Evolutionary conservation across 2,329 filamentous ascomycete species (phyloP).

Genomic region (Aspergillus sp.): DNA sequence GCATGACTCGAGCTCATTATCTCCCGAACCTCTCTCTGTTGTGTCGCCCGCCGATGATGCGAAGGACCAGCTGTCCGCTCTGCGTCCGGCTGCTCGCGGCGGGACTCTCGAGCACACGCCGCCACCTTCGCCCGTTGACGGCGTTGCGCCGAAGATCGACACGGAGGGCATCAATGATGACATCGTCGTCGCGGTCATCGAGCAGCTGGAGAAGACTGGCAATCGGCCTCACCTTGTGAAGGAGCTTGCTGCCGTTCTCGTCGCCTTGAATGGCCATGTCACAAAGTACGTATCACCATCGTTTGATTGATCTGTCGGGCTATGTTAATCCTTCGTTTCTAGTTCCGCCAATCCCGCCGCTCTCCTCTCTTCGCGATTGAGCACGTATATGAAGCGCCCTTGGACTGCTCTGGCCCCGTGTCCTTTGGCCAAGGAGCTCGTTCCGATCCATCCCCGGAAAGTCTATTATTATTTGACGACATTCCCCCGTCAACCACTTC

Average conservation of each 20-base stretch:
- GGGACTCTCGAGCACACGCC: conserved; percentile 63
- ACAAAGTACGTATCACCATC: conserved; percentile 63
- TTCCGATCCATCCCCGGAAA: conserved; percentile 83
- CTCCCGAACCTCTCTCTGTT: conserved; percentile 27
- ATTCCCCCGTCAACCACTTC: conserved; percentile 72
- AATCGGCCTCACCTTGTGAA: conserved; percentile 93
- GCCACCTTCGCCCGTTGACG: conserved; percentile 60
- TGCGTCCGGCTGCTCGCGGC: conserved; percentile 29
- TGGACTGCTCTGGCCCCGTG: conserved; percentile 73
- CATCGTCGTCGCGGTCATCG: conserved; percentile 82
- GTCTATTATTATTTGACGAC: conserved; percentile 95
- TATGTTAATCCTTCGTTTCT: conserved; percentile 12
- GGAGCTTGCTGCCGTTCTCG: conserved; percentile 74
- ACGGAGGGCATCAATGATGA: conserved; percentile 83
- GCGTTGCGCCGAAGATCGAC: conserved; percentile 53
- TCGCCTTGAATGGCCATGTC: conserved; percentile 67
- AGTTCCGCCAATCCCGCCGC: conserved; percentile 94
- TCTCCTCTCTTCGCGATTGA: conserved; percentile 85
- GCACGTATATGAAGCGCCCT: conserved; percentile 78
- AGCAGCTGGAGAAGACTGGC: conserved; percentile 77
- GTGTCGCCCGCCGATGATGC: conserved; percentile 17
- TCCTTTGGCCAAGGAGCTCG: conserved; percentile 84
- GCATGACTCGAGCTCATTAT: conserved; percentile 46
- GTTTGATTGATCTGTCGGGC: conserved; percentile 3
- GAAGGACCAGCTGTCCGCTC: conserved; percentile 18